phyloP scores from a whole-genome alignment of 805 yeast species.

The Candida succiphila region DNA sequence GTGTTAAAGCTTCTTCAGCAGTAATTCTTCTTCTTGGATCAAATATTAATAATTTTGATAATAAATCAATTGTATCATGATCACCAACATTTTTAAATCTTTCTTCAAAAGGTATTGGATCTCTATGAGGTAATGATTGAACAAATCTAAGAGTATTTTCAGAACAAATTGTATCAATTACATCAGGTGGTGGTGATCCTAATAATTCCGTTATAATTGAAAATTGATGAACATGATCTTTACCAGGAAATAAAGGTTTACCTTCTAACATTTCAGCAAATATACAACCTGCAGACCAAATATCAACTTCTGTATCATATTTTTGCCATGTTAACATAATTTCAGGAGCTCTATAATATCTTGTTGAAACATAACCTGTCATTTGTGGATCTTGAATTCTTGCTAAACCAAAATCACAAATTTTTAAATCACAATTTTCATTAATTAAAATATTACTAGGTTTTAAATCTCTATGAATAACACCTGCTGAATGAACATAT shows the following conservation, averaged over 20 bases:
- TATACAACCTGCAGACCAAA: conserved; percentile 97
- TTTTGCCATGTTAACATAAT: conserved; percentile 99
- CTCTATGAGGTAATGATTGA: conserved; percentile 84
- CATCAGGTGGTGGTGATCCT: conserved; percentile 92
- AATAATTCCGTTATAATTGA: conserved; percentile 91
- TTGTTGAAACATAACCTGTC: conserved; percentile 96
- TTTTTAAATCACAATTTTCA: conserved; percentile 90
- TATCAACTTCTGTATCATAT: conserved; percentile 92
- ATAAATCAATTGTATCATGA: conserved; percentile 78
- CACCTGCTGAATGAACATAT: conserved; percentile 93
- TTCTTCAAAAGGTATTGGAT: conserved; percentile 80
- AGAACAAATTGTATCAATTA: conserved; percentile 89
- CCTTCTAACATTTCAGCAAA: conserved; percentile 98
- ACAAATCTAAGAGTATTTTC: conserved; percentile 93
- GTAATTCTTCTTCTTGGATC: conserved; percentile 93
- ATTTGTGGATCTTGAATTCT: conserved; percentile 97
- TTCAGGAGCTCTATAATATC: conserved; percentile 97
- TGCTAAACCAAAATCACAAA: conserved; percentile 94
- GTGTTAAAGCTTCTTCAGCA: conserved; percentile 82
- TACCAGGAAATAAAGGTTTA: conserved; percentile 94
- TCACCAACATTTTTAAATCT: conserved; percentile 73
- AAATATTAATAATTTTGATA: conserved; percentile 85
- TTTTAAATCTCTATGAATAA: conserved; percentile 85
- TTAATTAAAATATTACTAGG: conserved; percentile 86
- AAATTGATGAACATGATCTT: conserved; percentile 97